Evolutionary conservation across 1,284 basidiomycete genomes (phyloP), one percentile per base, ranked within the genome.

Genomic region (Phellopilus nigrolimitatus): DNA sequence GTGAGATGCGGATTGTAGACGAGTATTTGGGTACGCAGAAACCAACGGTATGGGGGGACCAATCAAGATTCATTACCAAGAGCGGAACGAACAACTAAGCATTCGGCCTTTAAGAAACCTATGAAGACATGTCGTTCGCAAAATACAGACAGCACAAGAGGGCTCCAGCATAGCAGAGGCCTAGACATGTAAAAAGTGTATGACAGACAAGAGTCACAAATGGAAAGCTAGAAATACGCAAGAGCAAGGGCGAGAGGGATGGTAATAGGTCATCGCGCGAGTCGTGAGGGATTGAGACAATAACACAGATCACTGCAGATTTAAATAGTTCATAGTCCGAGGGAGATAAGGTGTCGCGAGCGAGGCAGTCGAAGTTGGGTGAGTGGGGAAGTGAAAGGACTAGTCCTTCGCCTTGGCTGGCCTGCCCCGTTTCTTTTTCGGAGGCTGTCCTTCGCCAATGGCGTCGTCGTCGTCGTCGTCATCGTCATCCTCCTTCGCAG

Each of bases 381-480:
- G 31, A 44, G 44, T 22, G 47, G n/a, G n/a, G n/a, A n/a, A n/a
- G n/a, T n/a, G n/a, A n/a, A 33, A 21, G 36, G 33, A 49, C 28
- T 42, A 49, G 21, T 49, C 48, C 21, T 45, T 41, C 10, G 48
- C 51, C 50, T 58, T 58, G 24, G 53, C 46, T 21, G 54, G 59
- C 25, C 54, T 54, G 27, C 56, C 52, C 25, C 57, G 61, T 42
- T 69, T 58, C 64, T 77, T 79, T 77, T 88, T 88, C 63, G 80
- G 78, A 60, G 84, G 85, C 60, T 84, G 75, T 47, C 84, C 84
- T 58, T 48, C 47, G 82, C 73, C 71, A 80, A 88, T 76, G 74
- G 82, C 77, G 80, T 84, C 53, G 67, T 64, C 59, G 64, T 68
- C 54, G 73, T 78, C 79, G 33, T 61, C 53, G 42, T 59, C 62